Evolutionary conservation across 768 basidiomycete genomes (phyloP).

Genomic region (Auricularia sp.): DNA sequence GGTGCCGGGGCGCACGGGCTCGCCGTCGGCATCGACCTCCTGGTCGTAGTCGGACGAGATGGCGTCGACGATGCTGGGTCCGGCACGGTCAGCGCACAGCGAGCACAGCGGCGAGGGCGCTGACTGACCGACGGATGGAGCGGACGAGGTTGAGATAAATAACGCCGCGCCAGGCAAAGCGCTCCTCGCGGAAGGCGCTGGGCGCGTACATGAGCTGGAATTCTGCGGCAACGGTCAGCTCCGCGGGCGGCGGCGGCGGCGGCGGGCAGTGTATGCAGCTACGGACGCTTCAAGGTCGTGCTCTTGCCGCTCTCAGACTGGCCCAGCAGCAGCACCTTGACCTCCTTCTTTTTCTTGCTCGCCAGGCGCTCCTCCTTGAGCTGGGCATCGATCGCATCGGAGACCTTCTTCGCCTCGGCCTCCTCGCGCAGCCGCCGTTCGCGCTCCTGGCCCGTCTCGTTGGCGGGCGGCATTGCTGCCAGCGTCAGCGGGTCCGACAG

Average conservation of each 20-base stretch:
- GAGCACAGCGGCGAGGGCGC: too few relatives aligned
- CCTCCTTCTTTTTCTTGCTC: slow-evolving; percentile 46
- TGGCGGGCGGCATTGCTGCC: slow-evolving; percentile 55
- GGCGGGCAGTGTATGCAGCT: slow-evolving; percentile 1
- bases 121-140: slow-evolving; percentile 58
- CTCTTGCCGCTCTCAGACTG: slow-evolving; percentile 89
- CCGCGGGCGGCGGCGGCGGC: slow-evolving; percentile 6
- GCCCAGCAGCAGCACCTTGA: slow-evolving; percentile 71
- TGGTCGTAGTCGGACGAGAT: slow-evolving; percentile 54
- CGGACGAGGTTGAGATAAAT: slow-evolving; percentile 82
- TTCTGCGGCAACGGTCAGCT: slow-evolving; percentile 33
- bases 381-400: slow-evolving; percentile 73
- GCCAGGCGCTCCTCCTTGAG: slow-evolving; percentile 56
- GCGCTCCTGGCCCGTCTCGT: slow-evolving; percentile 61
- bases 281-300: slow-evolving; percentile 44
- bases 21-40: not conserved
- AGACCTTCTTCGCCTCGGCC: slow-evolving; percentile 59
- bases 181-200: slow-evolving; percentile 65
- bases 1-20: not conserved
- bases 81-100: too few relatives aligned
- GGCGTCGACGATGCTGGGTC: slow-evolving; percentile 57
- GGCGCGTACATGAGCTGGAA: slow-evolving; percentile 76
- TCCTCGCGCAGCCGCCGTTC: slow-evolving; percentile 57
- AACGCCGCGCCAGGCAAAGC: slow-evolving; percentile 78
- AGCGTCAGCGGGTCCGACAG: slow-evolving; percentile 62